Conservation (phyloP, 2,329 filamentous ascomycete genomes). For the Cladorrhinum sp. region DNA sequence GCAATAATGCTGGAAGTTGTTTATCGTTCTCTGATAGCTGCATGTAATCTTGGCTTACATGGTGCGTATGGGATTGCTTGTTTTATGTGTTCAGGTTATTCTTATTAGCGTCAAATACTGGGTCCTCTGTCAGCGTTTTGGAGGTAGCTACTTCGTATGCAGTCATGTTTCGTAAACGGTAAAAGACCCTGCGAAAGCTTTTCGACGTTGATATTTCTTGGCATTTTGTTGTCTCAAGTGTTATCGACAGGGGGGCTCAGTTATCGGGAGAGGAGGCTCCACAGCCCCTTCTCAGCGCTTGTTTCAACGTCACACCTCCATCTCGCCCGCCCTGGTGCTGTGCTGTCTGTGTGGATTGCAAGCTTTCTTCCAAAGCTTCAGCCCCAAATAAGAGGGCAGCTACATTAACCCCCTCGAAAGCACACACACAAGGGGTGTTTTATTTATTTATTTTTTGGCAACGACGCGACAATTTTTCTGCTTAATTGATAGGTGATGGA, state of each 20-base stretch:
- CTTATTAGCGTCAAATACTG: no score
- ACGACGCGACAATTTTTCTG: not conserved
- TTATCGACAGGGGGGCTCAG: slow-evolving; percentile 1
- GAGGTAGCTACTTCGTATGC: no score
- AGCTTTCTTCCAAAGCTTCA: slow-evolving; percentile 7
- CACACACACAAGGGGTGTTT: not conserved
- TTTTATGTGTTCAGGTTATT: no score
- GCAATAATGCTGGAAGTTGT: not conserved
- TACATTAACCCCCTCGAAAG: not conserved
- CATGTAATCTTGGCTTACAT: no score
- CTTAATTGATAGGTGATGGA: not conserved
- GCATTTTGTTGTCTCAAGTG: not conserved
- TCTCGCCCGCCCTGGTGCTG: not conserved
- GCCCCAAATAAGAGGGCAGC: not conserved
- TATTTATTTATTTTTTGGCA: no score
- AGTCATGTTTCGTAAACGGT: no score
- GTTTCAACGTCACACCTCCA: slow-evolving; percentile 22
- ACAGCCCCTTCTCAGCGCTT: slow-evolving; percentile 11
- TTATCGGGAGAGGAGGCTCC: slow-evolving; percentile 4
- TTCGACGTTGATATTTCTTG: not conserved
- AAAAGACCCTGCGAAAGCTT: no score
- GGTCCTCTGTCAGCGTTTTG: no score
- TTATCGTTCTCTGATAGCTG: not conserved
- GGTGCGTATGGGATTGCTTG: no score
- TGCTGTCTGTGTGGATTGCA: not conserved